These are phyloP conservation scores for Podaxis sp. DNA, from an alignment of 768 basidiomycete genomes.

Conservation along the genomic window DNA sequence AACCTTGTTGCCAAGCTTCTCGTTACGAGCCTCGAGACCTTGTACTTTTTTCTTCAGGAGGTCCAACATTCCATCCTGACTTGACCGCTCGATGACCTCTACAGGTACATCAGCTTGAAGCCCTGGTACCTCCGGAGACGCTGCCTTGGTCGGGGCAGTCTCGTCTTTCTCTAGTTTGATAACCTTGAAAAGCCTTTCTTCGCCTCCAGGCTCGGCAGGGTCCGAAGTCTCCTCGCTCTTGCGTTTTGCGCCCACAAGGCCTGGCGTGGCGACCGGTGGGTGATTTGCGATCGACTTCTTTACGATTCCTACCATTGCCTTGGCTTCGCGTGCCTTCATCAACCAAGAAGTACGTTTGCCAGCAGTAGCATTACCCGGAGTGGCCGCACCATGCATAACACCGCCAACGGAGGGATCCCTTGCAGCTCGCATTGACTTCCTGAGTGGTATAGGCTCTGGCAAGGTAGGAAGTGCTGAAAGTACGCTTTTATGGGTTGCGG, in stretches of 20 bases:
- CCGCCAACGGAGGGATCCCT: slow-evolving; percentile 41
- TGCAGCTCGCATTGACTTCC: slow-evolving; percentile 58
- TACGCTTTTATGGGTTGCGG: not conserved
- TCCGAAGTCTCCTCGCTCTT: slow-evolving; percentile 57
- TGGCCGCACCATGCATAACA: slow-evolving; percentile 32
- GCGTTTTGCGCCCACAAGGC: slow-evolving; percentile 43
- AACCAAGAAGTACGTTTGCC: slow-evolving; percentile 82
- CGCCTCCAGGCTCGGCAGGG: slow-evolving; percentile 28
- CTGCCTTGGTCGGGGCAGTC: slow-evolving; percentile 24
- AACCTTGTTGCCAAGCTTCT: slow-evolving; percentile 59
- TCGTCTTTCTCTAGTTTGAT: slow-evolving; percentile 43
- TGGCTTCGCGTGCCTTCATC: slow-evolving; percentile 71
- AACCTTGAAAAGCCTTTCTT: slow-evolving; percentile 46
- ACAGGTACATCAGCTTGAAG: not conserved
- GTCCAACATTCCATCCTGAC: slow-evolving; percentile 55
- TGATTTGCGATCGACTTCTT: slow-evolving; percentile 29
- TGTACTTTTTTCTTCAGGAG: slow-evolving; percentile 72
- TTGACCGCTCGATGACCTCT: slow-evolving; percentile 16
- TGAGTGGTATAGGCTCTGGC: slow-evolving; percentile 65
- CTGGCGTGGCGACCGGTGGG: not conserved
- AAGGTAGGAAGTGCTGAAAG: slow-evolving; percentile 45
- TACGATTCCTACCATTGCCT: slow-evolving; percentile 57
- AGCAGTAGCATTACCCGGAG: slow-evolving; percentile 38
- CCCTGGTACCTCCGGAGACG: not conserved
- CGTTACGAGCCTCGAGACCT: slow-evolving; percentile 55